Base-by-base conservation (phyloP, 2,329 filamentous ascomycete genomes). In the Aspergillus fructus region DNA sequence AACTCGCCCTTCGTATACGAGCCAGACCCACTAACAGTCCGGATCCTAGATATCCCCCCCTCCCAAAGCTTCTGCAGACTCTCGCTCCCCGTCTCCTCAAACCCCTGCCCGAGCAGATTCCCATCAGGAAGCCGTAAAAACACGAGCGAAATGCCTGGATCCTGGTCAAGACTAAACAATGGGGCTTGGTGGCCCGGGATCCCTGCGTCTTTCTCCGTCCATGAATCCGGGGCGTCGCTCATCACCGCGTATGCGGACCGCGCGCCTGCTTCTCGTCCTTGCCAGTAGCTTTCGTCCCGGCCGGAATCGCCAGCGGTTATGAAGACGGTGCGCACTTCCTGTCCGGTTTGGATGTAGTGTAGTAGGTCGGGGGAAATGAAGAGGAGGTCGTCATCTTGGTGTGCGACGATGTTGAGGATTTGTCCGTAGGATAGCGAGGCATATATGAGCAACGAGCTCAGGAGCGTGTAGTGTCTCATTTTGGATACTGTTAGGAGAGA, bases 331-430 rank as follows among this genome's bases (percentile, higher is more conserved):
- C 63, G 62, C 3, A 62, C 33, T 3, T 40, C 24, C 7, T 46
- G 54, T 2, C 62, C 60, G 15, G 55, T 50, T 2, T 55, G 49
- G 9, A 65, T 51, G 8, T 64, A 54, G 27, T 46, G 37, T 15
- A 64, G 48, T 4, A 65, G 11, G 30, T 62, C 56, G 4, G 63
- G 63, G 13, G 50, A 58, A 11, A 64, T 48, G 23, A 65, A 65
- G 23, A 65, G 62, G 3, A 65, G 50, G n/a, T 64, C 60, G 19
- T 65, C 63, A 12, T 65, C 63, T 41, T 64, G 45, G 19, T 64
- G 63, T 5, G 62, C 62, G 17, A 65, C 62, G n/a, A 62, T 57
- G 50, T 65, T 64, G 48, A 65, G 54, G 41, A 58, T 59, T 39
- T 61, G 41, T 4, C 37, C 24, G 3, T 33, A 9, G 5, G 13